These are phyloP conservation scores for Cryptococcus hybrid DNA, from an alignment of 1,284 basidiomycete genomes.

Conservation along the genomic window DNA sequence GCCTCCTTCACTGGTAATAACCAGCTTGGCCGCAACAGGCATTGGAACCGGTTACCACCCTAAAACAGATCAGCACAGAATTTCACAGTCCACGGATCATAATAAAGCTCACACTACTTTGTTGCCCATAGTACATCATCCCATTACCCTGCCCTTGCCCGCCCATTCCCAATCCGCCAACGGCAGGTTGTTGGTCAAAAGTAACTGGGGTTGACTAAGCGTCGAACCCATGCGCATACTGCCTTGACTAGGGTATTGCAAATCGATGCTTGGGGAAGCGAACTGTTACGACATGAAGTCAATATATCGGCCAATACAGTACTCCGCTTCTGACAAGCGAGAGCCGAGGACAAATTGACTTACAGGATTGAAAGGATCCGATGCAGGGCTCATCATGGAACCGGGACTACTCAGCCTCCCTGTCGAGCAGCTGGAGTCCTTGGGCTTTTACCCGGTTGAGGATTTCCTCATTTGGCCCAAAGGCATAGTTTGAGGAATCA, in stretches of 20 bases:
- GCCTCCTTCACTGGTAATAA: too few relatives aligned
- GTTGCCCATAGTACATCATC: conserved; percentile 16
- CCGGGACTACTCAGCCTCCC: conserved; percentile 32
- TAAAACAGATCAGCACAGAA: neutral
- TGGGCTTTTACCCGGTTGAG: too few relatives aligned
- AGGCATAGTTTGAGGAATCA: conserved; percentile 44
- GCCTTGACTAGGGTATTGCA: conserved; percentile 30
- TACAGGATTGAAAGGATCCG: conserved; percentile 52
- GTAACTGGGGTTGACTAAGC: conserved; percentile 29
- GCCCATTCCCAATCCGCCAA: conserved; percentile 48
- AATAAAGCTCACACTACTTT: conserved; percentile 11
- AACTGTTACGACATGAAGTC: conserved; percentile 16
- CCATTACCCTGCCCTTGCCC: conserved; percentile 5
- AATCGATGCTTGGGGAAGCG: conserved; percentile 41
- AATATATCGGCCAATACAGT: neutral
- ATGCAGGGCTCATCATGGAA: conserved; percentile 48
- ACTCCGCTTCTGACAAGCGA: neutral
- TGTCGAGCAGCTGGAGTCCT: conserved; percentile 36
- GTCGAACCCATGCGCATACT: conserved; percentile 28
- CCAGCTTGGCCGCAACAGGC: too few relatives aligned
- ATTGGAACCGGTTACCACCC: too few relatives aligned
- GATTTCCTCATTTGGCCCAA: conserved; percentile 40
- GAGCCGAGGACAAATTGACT: conserved; percentile 11
- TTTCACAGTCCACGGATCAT: too few relatives aligned
- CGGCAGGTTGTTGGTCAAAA: conserved; percentile 43